Base-by-base conservation (phyloP, 345 rosid genomes). In the Salix dunnii region DNA sequence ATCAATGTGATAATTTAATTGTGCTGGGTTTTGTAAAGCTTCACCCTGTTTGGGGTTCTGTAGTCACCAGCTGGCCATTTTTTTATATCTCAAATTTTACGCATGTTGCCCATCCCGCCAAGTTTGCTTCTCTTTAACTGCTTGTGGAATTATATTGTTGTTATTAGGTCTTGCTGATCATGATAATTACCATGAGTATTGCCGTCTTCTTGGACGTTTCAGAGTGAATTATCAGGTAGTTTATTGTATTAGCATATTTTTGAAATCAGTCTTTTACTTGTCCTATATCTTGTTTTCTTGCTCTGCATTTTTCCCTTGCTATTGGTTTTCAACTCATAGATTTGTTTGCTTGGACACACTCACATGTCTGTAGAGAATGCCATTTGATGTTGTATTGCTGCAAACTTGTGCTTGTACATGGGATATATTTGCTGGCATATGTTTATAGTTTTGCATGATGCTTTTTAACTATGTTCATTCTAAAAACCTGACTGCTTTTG, bases 121-220 rank as follows among this genome's bases (percentile, higher is more conserved):
- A 33, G 13, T 58, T 68, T 16, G 30, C 62, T 80, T 38, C 7
- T 66, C 17, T 60, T 25, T 70, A 31, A 31, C 43, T 73, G 28
- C 43, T 79, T 36, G 28, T 72, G 20, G 63, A 46, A 10, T 77
- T 71, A 42, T 49, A 62, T 86, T 73, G 53, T 69, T 38, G 25
- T 23, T 58, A 77, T 82, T 83, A 96, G 99, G 99, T 81, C 99
- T 96, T 86, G 93, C 97, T 79, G 99, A 96, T 90, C 99, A 96
- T 87, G 99, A 96, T 81, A 96, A 94, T 84, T 96, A 96, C 84
- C 99, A 96, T 85, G 99, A 90, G 79, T 96, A 85, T 80, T 96
- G 99, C 84, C 98, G 98, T 76, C 97, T 96, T 80, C 96, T 96
- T 67, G 99, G 99, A 81, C 94, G 99, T 55, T 96, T 96, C 85